Conservation (phyloP, 495 filamentous ascomycete genomes). For the Hypomontagnella monticulosa region DNA sequence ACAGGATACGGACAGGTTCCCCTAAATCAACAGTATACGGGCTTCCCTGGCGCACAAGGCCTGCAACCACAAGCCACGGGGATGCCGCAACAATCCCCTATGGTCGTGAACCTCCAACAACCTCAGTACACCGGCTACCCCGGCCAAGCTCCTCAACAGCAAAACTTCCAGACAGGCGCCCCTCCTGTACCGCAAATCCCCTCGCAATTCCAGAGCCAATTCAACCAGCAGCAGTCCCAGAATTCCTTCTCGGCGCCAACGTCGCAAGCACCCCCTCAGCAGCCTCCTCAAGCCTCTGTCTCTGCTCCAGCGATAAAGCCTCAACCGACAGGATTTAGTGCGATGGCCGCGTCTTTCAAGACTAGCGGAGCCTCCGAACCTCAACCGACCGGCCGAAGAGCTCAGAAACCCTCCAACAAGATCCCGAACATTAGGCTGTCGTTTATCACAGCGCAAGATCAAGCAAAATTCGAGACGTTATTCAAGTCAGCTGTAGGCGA, state of each 20-base stretch:
- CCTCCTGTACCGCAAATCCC: slow-evolving; percentile 67
- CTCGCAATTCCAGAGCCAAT: slow-evolving; percentile 60
- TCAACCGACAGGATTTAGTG: slow-evolving; percentile 76
- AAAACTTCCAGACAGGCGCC: slow-evolving; percentile 56
- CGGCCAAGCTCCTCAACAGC: slow-evolving; percentile 56
- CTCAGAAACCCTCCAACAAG: slow-evolving; percentile 61
- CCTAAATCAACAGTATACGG: slow-evolving; percentile 71
- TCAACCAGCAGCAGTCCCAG: slow-evolving; percentile 58
- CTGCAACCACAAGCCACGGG: slow-evolving; percentile 58
- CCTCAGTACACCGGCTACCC: slow-evolving; percentile 67
- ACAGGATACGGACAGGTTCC: slow-evolving; percentile 67
- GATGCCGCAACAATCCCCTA: slow-evolving; percentile 58
- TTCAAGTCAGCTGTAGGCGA: slow-evolving; percentile 96
- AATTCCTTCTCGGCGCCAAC: slow-evolving; percentile 51
- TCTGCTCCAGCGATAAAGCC: slow-evolving; percentile 66
- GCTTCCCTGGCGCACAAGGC: slow-evolving; percentile 60
- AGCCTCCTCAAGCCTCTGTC: slow-evolving; percentile 44
- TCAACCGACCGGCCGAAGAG: slow-evolving; percentile 57
- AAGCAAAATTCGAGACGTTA: slow-evolving; percentile 96
- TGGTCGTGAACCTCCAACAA: slow-evolving; percentile 64
- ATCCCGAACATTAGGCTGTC: slow-evolving; percentile 96
- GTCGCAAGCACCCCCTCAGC: slow-evolving; percentile 25
- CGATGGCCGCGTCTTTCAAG: slow-evolving; percentile 88
- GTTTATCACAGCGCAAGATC: slow-evolving; percentile 94
- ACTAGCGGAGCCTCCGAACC: slow-evolving; percentile 63